Percentiles rank a stretch among this genome's conserved stretches.
Conservation (phyloP, 2,329 filamentous ascomycete species). For the Aureobasidium sp. region DNA sequence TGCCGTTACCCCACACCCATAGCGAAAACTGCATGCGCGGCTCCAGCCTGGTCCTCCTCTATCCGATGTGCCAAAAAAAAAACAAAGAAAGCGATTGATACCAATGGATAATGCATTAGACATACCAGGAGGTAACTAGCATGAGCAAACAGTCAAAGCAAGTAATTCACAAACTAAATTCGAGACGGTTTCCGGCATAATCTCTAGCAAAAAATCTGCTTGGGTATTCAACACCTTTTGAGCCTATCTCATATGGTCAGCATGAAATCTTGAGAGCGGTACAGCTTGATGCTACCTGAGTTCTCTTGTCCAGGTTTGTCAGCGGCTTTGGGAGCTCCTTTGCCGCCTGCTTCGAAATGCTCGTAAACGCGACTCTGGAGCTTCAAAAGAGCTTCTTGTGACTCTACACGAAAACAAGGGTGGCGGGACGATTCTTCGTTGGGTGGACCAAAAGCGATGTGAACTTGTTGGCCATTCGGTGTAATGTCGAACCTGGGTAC, state of each 20-base stretch:
- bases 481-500: slow-evolving; percentile 49
- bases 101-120: background rate
- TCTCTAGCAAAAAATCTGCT: slow-evolving; percentile 53
- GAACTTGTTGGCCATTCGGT: slow-evolving; percentile 20
- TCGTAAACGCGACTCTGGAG: slow-evolving; percentile 46
- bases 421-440: slow-evolving; percentile 41
- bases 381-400: slow-evolving; percentile 40
- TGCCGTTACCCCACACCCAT: background rate
- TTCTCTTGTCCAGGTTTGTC: slow-evolving; percentile 47
- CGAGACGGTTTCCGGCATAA: slow-evolving; percentile 35
- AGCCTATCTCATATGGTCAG: slow-evolving; percentile 29
- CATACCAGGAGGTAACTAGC: background rate
- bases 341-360: slow-evolving; percentile 44
- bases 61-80: background rate
- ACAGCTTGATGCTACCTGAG: slow-evolving; percentile 28
- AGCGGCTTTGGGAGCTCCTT: slow-evolving; percentile 46
- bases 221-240: slow-evolving; percentile 53
- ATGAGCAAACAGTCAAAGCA: background rate
- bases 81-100: background rate
- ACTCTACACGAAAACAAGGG: slow-evolving; percentile 52
- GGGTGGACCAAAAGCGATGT: slow-evolving; percentile 14
- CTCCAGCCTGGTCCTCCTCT: background rate
- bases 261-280: background rate
- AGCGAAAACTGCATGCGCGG: background rate
- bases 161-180: slow-evolving; percentile 30